A percentile compares a stretch with the other conserved stretches of the same genome.
Evolutionary conservation across 2,329 filamentous ascomycete species (phyloP).

Genomic region (Cadophora sp.): DNA sequence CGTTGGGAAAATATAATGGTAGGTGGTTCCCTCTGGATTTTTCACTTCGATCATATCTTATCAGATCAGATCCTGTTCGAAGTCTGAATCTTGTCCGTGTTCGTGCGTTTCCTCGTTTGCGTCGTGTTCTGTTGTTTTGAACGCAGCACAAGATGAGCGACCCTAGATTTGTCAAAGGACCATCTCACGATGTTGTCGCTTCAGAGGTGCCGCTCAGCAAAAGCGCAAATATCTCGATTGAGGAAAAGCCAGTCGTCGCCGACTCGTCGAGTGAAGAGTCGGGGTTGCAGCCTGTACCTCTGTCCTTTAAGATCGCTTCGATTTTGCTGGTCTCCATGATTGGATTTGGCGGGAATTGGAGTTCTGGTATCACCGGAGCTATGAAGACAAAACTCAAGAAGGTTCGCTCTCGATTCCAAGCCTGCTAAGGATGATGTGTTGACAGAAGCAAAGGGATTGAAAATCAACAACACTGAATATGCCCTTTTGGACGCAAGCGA

Average conservation of each 20-base stretch:
- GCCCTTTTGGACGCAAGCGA: slow-evolving; percentile 65
- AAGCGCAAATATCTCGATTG: not conserved
- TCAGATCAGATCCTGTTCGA: slow-evolving; percentile 13
- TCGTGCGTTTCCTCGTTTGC: not conserved
- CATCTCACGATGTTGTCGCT: not conserved
- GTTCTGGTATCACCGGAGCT: slow-evolving; percentile 63
- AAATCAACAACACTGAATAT: slow-evolving; percentile 66
- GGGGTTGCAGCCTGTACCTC: slow-evolving; percentile 28
- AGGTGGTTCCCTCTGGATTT: not conserved
- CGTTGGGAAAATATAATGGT: not conserved
- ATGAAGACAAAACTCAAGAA: slow-evolving; percentile 68
- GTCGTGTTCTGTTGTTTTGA: not conserved
- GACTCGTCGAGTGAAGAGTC: slow-evolving; percentile 15
- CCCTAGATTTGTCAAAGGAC: slow-evolving; percentile 4
- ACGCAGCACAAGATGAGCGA: slow-evolving; percentile 14
- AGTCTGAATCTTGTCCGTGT: not conserved
- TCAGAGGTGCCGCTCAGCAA: slow-evolving; percentile 5
- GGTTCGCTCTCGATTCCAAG: slow-evolving; percentile 25
- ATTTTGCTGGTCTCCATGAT: slow-evolving; percentile 60
- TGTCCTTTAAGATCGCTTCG: slow-evolving; percentile 48
- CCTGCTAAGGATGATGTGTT: not conserved
- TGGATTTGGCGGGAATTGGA: slow-evolving; percentile 66
- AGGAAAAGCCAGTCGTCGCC: not conserved
- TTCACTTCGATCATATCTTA: not conserved
- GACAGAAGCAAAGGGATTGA: slow-evolving; percentile 49